A percentile compares a stretch with the other conserved stretches of the same genome.
These are phyloP conservation scores for Trichoderma sp. DNA, from an alignment of 2,329 filamentous ascomycete genomes.

Conservation along the genomic window DNA sequence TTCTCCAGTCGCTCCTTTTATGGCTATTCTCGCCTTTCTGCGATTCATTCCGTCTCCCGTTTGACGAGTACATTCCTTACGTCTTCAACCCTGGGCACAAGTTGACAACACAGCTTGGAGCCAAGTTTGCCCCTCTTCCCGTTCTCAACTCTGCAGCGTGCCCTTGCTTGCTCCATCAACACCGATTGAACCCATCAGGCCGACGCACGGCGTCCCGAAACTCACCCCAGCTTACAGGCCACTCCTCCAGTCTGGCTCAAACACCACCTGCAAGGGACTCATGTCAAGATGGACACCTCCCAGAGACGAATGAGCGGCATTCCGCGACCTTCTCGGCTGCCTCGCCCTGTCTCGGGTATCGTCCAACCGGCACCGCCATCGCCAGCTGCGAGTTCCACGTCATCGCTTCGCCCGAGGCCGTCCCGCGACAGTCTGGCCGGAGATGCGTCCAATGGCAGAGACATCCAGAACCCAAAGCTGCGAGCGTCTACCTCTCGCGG, in stretches of 20 bases:
- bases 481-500: conserved; percentile 47
- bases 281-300: conserved; percentile 38
- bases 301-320: conserved; percentile 45
- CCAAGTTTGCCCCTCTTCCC: conserved; percentile 2
- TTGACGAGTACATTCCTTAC: conserved; percentile 20
- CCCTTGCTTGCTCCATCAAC: conserved; percentile 13
- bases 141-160: background rate
- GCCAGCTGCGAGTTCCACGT: conserved; percentile 30
- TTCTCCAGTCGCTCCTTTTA: conserved; percentile 12
- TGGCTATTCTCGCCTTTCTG: background rate
- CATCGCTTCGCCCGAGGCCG: conserved; percentile 38
- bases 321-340: conserved; percentile 45
- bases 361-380: conserved; percentile 36
- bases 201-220: conserved; percentile 14
- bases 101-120: background rate
- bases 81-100: background rate
- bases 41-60: conserved; percentile 18
- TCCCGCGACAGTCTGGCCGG: conserved; percentile 37
- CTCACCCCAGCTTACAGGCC: conserved; percentile 24
- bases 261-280: background rate
- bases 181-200: conserved; percentile 4
- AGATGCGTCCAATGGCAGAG: conserved; percentile 32
- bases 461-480: conserved; percentile 47
- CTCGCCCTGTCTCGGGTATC: conserved; percentile 40
- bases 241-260: background rate